Conservation (phyloP, 2,329 filamentous ascomycete genomes). For the Colletotrichum navitas region DNA sequence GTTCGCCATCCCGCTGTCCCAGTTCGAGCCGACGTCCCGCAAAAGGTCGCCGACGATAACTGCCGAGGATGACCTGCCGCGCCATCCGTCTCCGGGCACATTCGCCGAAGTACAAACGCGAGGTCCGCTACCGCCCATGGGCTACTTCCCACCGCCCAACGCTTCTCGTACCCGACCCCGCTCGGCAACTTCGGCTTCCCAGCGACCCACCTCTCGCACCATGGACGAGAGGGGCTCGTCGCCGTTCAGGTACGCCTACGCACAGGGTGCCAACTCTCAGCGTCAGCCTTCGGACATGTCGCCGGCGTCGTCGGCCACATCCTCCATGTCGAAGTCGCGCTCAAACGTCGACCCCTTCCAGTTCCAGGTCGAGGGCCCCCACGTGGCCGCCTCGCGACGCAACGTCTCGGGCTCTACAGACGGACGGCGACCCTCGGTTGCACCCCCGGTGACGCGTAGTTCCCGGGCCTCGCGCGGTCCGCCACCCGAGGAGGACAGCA, state of each 20-base stretch:
- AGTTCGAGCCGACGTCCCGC: conserved; percentile 60
- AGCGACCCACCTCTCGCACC: conserved; percentile 51
- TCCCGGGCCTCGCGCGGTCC: conserved; percentile 48
- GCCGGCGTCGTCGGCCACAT: conserved; percentile 46
- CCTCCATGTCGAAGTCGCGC: conserved; percentile 48
- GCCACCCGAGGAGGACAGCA: conserved; percentile 49
- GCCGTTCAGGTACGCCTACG: conserved; percentile 61
- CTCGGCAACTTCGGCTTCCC: conserved; percentile 58
- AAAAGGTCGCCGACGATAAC: conserved; percentile 50
- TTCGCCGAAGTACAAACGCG: conserved; percentile 53
- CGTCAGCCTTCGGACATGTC: conserved; percentile 58
- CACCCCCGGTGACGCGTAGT: conserved; percentile 51
- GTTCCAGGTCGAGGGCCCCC: conserved; percentile 63
- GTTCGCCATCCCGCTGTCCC: conserved; percentile 66
- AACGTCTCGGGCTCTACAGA: conserved; percentile 54
- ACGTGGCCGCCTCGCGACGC: conserved; percentile 54
- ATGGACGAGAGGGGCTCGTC: conserved; percentile 54
- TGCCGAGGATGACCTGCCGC: conserved; percentile 54
- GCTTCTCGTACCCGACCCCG: conserved; percentile 56
- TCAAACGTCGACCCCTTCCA: conserved; percentile 62
- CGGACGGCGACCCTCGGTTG: conserved; percentile 45
- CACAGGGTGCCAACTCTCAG: conserved; percentile 50
- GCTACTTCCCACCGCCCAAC: conserved; percentile 64
- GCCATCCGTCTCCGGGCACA: conserved; percentile 55
- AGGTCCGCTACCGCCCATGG: conserved; percentile 60